Percentiles rank a stretch among this genome's conserved stretches.
These are phyloP conservation scores for Saccharum spontaneum DNA, from an alignment of 176 grass and related monocot genomes.

Conservation along the genomic window DNA sequence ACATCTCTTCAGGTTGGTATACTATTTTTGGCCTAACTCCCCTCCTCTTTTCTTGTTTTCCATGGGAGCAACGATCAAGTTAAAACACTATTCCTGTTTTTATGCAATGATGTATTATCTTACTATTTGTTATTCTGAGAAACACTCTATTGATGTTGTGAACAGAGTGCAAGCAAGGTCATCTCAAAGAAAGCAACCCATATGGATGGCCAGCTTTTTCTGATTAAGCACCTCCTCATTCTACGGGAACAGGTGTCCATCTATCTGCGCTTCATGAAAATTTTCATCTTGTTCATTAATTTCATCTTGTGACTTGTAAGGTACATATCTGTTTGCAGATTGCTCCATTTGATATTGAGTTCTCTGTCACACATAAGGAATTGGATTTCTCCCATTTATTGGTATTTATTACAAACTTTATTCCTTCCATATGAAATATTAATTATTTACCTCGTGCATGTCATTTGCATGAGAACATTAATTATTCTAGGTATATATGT, in stretches of 20 bases:
- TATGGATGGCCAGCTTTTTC: slow-evolving; percentile 97
- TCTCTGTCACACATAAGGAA: slow-evolving; percentile 94
- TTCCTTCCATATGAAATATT: slow-evolving; percentile 21
- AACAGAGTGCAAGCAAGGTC: slow-evolving; percentile 82
- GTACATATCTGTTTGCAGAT: slow-evolving; percentile 56
- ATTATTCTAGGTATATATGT: background rate
- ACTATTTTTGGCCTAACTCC: background rate
- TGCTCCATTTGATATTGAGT: slow-evolving; percentile 89
- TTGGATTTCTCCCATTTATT: slow-evolving; percentile 98
- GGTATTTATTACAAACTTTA: slow-evolving; percentile 50
- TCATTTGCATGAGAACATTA: background rate
- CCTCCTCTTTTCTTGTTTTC: slow-evolving; percentile 18
- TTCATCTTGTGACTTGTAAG: slow-evolving; percentile 25
- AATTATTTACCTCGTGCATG: slow-evolving; percentile 26
- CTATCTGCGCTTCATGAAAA: slow-evolving; percentile 2
- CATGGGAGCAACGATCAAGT: background rate
- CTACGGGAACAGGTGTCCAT: slow-evolving; percentile 83
- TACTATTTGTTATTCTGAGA: slow-evolving; percentile 35
- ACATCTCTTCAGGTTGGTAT: slow-evolving; percentile 86
- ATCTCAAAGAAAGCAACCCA: slow-evolving; percentile 79
- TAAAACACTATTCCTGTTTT: slow-evolving; percentile 23
- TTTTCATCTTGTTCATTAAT: slow-evolving; percentile 26
- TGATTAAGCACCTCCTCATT: slow-evolving; percentile 97
- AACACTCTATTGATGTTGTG: slow-evolving; percentile 26
- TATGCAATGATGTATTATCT: slow-evolving; percentile 15